Evolutionary conservation across 176 grass and related monocot species (phyloP), one percentile per base, ranked within the genome.

Genomic region (Ampelocalamus luodianensis): DNA sequence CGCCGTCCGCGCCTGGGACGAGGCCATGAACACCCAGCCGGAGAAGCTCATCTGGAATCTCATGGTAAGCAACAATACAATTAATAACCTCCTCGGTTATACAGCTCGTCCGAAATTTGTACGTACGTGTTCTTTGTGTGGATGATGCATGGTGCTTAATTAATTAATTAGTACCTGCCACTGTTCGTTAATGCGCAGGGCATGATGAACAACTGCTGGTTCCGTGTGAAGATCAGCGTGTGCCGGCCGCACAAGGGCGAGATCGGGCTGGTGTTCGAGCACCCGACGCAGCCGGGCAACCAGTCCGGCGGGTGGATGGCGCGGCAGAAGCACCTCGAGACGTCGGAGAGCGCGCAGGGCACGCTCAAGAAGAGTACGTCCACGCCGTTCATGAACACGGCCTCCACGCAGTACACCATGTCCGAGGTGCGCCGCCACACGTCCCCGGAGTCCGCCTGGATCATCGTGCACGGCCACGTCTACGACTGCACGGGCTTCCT

Each of bases 181-280:
- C 17, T n/a, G 40, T 24, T 23, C 4, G 5, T 71, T 40, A 56
- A 55, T 72, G 17, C 76, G 69, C 88, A 97, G 94, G 95, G 95
- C 12, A 98, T 98, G 95, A 95, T 98, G 95, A 98, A 88, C 82
- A 98, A 98, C 79, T 95, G 89, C 83, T 98, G 95, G 95, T 98
- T 98, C 86, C 68, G 71, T 46, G 91, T 98, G 23, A 95, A 87
- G 84, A 36, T 93, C 5, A 98, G 87, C 51, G 59, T 80, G 43
- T 93, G 91, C 80, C 85, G 85, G 37, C 94, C 85, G 2, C 71
- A 80, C 72, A 87, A 71, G 62, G 92, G 88, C 5, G 94, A 97
- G 88, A 89, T 94, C 48, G 86, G 90, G 9, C 50, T 94, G 3
- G 82, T 32, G 51, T 97, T 97, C 79, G 92, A 97, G 73, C 94